phyloP scores from a whole-genome alignment of 202 grass and related monocot species.

The Eragrostis tef region DNA sequence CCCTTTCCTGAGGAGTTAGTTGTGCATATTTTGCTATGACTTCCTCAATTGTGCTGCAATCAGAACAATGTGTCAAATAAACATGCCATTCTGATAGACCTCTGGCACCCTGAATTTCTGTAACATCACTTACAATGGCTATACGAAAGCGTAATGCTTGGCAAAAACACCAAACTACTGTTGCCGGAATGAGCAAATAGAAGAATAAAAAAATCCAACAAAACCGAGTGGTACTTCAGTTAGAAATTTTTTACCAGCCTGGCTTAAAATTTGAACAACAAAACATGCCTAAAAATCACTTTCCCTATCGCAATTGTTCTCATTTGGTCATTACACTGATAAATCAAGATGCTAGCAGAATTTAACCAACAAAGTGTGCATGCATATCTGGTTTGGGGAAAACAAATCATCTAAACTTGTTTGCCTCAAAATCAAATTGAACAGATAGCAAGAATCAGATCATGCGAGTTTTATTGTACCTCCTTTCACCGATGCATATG shows the following conservation, averaged over 20 bases:
- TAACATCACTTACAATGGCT: background rate
- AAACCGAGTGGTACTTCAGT: background rate
- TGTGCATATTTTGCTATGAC: constrained; percentile 72
- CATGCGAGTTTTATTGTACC: too few relatives aligned
- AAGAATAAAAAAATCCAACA: background rate
- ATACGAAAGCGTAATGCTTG: constrained; percentile 1
- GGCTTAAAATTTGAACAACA: background rate
- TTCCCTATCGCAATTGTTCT: background rate
- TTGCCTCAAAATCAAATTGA: background rate
- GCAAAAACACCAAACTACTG: too few relatives aligned
- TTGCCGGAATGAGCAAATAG: background rate
- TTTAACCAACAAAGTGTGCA: background rate
- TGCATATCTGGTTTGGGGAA: background rate
- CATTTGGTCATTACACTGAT: background rate
- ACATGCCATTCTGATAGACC: background rate
- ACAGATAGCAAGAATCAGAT: too few relatives aligned
- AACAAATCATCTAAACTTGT: background rate
- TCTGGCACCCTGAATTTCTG: too few relatives aligned
- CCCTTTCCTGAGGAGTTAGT: constrained; percentile 85
- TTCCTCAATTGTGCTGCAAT: constrained; percentile 72
- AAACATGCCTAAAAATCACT: background rate
- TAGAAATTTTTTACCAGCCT: background rate
- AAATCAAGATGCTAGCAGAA: background rate
- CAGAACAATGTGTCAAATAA: constrained; percentile 3
- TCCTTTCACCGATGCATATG: constrained; percentile 70